phyloP scores from a whole-genome alignment of 257 asterid species.

The Voacanga thouarsii region DNA sequence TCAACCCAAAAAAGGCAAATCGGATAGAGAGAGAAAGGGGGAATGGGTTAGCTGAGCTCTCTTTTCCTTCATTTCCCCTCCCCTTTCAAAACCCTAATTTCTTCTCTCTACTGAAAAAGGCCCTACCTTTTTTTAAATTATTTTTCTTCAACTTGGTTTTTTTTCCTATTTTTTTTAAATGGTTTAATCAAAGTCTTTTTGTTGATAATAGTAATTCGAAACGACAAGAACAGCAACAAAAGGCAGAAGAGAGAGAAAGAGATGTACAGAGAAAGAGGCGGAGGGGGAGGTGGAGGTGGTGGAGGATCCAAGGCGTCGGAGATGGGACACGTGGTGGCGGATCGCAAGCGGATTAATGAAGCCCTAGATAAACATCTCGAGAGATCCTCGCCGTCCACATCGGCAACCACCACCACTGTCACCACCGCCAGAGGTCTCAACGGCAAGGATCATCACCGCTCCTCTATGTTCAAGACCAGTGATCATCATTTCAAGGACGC shows the following conservation, averaged over 20 bases:
- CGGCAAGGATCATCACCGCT: constrained; percentile 30
- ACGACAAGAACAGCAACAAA: constrained; percentile 16
- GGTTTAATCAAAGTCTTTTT: constrained; percentile 14
- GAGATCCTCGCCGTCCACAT: constrained; percentile 37
- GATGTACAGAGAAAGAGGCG: constrained; percentile 32
- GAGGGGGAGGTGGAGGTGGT: constrained; percentile 26
- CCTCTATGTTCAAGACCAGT: constrained; percentile 25
- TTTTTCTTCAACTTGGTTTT: not conserved
- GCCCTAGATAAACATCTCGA: constrained; percentile 48
- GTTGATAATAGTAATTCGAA: constrained; percentile 21
- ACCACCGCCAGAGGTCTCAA: constrained; percentile 21
- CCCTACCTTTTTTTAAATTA: not conserved
- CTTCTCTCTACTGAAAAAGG: not conserved
- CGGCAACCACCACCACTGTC: constrained; percentile 31
- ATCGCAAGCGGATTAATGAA: constrained; percentile 48
- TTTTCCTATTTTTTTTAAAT: not conserved
- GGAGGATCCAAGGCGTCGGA: constrained; percentile 45
- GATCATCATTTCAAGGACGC: constrained; percentile 30
- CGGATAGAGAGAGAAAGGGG: constrained; percentile 29
- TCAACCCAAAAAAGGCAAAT: constrained; percentile 13
- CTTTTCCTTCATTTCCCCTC: constrained; percentile 9
- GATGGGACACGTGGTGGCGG: constrained; percentile 38
- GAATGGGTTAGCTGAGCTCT: constrained; percentile 28
- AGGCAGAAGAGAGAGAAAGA: constrained; percentile 24
- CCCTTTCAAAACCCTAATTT: constrained; percentile 25